Percentiles rank a stretch among this genome's conserved stretches.
Conservation (phyloP, 805 yeast species). For the Wickerhamomyces alni region DNA sequence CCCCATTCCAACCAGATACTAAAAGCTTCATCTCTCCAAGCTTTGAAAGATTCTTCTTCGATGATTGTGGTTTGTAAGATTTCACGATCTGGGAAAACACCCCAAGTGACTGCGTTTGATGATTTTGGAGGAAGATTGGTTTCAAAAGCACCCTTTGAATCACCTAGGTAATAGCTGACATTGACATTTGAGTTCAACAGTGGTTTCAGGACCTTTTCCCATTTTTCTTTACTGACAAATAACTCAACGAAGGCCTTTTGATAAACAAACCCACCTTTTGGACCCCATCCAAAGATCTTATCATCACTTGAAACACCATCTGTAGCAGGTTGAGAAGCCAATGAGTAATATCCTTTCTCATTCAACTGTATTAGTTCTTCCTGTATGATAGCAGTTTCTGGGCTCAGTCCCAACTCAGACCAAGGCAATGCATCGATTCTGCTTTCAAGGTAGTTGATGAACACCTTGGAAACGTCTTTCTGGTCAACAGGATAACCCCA, state of each 20-base stretch:
- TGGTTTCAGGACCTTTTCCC: conserved; percentile 54
- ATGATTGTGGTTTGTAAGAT: conserved; percentile 88
- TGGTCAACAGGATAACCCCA: conserved; percentile 75
- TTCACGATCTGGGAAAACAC: conserved; percentile 88
- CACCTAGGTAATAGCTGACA: conserved; percentile 74
- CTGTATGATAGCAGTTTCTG: conserved; percentile 90
- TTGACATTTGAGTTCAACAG: conserved; percentile 40
- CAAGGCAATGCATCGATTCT: conserved; percentile 82
- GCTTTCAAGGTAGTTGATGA: conserved; percentile 66
- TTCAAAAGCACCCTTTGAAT: conserved; percentile 46
- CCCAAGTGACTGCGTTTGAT: conserved; percentile 94
- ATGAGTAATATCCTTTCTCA: conserved; percentile 68
- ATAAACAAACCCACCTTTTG: conserved; percentile 77
- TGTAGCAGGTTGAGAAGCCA: conserved; percentile 95
- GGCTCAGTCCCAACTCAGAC: conserved; percentile 79
- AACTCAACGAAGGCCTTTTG: conserved; percentile 94
- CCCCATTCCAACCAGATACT: conserved; percentile 92
- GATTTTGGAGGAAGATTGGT: conserved; percentile 51
- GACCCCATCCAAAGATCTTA: conserved; percentile 96
- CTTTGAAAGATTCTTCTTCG: conserved; percentile 86
- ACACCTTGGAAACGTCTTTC: conserved; percentile 58
- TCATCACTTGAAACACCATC: conserved; percentile 76
- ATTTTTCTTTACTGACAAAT: conserved; percentile 65
- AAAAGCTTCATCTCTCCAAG: conserved; percentile 96
- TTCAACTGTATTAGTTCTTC: conserved; percentile 82